Conservation (phyloP, 169 alveolate genomes). For the Cryptosporidium xiaoi region DNA sequence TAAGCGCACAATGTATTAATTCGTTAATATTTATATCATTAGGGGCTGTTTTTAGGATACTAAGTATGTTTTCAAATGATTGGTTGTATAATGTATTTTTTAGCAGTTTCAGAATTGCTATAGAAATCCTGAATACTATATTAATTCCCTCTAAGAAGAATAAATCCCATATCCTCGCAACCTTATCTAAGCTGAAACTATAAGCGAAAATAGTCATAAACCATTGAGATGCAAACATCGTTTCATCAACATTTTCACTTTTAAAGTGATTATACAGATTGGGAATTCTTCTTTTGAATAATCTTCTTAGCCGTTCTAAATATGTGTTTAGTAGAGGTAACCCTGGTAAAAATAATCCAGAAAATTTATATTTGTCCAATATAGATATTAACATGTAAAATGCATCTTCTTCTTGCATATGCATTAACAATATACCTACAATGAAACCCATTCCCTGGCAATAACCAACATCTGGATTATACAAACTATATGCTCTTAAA, state of each 20-base stretch:
- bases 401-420: constrained; percentile 92
- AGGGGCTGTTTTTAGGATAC: constrained; percentile 71
- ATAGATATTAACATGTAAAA: constrained; percentile 89
- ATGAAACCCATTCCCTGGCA: constrained; percentile 92
- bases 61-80: constrained; percentile 71
- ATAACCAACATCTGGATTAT: constrained; percentile 90
- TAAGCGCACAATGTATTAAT: constrained; percentile 77
- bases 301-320: constrained; percentile 86
- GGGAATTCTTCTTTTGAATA: constrained; percentile 86
- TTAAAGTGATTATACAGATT: constrained; percentile 79
- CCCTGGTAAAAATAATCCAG: constrained; percentile 87
- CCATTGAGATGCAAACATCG: constrained; percentile 94
- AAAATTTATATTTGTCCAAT: constrained; percentile 86
- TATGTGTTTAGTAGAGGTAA: constrained; percentile 90
- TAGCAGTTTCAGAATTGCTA: constrained; percentile 86
- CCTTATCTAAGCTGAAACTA: constrained; percentile 82
- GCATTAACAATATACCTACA: constrained; percentile 89
- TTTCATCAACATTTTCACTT: constrained; percentile 85
- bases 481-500: constrained; percentile 88
- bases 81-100: constrained; percentile 77
- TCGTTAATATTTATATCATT: constrained; percentile 58
- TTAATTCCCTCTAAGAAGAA: constrained; percentile 89
- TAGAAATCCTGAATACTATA: constrained; percentile 87
- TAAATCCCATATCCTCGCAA: constrained; percentile 90
- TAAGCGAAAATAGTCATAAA: constrained; percentile 91